phyloP scores from a whole-genome alignment of 2,329 filamentous ascomycete species.

The Microsporum ferrugineum region DNA sequence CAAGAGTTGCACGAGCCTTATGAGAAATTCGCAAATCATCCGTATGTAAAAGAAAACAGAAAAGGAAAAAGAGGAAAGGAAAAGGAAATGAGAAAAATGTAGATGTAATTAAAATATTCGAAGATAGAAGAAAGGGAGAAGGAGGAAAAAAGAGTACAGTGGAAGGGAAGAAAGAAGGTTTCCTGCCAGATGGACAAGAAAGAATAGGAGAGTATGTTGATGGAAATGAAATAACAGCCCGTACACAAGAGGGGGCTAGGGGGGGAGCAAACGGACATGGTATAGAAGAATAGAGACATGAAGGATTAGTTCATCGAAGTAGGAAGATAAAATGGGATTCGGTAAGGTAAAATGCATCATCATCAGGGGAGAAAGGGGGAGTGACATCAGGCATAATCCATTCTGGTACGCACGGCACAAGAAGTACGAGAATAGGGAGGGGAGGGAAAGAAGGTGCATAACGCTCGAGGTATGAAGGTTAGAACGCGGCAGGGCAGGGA shows the following conservation, averaged over 20 bases:
- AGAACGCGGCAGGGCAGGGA: background rate
- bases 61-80: background rate
- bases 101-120: background rate
- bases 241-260: background rate
- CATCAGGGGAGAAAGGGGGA: background rate
- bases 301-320: background rate
- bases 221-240: background rate
- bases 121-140: background rate
- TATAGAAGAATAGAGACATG: constrained; percentile 2
- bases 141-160: background rate
- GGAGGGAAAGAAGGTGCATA: background rate
- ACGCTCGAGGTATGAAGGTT: background rate
- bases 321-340: background rate
- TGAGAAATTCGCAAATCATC: constrained; percentile 2
- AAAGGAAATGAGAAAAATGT: background rate
- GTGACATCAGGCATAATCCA: background rate
- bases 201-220: background rate
- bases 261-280: background rate
- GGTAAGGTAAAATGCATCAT: constrained; percentile 3
- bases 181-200: background rate
- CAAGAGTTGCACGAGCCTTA: constrained; percentile 3
- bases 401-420: background rate
- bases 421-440: background rate
- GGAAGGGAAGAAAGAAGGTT: background rate
- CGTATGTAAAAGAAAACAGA: background rate